A percentile compares a stretch with the other conserved stretches of the same genome.
Conservation (phyloP, 169 alveolate species). For the Amoebophrya sp. region DNA sequence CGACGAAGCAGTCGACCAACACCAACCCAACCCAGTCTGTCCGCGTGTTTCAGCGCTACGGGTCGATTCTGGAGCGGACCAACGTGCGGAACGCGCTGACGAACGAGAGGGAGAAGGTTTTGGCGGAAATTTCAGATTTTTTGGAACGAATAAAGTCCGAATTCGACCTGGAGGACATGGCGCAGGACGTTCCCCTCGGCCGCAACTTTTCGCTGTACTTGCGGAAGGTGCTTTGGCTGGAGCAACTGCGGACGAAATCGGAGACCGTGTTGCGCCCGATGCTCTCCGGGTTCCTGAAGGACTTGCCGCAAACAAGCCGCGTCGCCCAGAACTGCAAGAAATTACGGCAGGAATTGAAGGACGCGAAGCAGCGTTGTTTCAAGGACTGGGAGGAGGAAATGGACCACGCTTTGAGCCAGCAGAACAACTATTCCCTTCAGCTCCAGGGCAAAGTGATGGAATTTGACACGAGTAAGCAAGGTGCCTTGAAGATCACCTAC, state of each 20-base stretch:
- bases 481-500: slow-evolving; percentile 67
- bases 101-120: slow-evolving; percentile 60
- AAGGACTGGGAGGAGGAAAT: slow-evolving; percentile 60
- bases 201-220: neutral
- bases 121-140: slow-evolving; percentile 48
- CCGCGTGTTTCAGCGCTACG: slow-evolving; percentile 55
- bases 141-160: slow-evolving; percentile 51
- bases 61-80: slow-evolving; percentile 52
- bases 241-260: slow-evolving; percentile 57
- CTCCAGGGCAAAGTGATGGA: slow-evolving; percentile 68
- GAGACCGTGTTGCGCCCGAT: slow-evolving; percentile 51
- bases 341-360: slow-evolving; percentile 52
- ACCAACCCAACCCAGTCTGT: slow-evolving; percentile 47
- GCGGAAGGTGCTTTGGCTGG: slow-evolving; percentile 59
- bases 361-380: slow-evolving; percentile 52
- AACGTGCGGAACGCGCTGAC: slow-evolving; percentile 57
- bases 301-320: slow-evolving; percentile 47
- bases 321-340: slow-evolving; percentile 52
- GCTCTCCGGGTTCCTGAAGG: slow-evolving; percentile 58
- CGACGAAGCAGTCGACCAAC: slow-evolving; percentile 28
- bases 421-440: slow-evolving; percentile 54
- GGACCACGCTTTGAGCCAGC: slow-evolving; percentile 47
- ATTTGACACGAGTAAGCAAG: slow-evolving; percentile 66
- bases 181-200: neutral
- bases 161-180: slow-evolving; percentile 55